Evolutionary conservation across 2,329 filamentous ascomycete species (phyloP).

Genomic region (Dothideomycetidae sp.): DNA sequence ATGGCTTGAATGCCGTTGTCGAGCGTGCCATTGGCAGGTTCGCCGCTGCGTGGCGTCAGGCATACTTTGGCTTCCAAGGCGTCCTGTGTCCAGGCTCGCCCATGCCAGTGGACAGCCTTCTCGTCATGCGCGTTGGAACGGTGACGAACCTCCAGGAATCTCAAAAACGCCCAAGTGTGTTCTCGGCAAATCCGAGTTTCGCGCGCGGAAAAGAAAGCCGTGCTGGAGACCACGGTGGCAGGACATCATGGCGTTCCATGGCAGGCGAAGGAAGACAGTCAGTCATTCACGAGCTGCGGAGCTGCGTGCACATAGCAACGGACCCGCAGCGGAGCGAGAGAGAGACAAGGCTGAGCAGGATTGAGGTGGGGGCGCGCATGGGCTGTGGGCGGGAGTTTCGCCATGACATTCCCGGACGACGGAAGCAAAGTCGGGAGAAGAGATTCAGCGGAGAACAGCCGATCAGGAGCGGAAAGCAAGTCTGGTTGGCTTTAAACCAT

Average conservation of each 20-base stretch:
- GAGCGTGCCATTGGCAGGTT: conserved; percentile 7
- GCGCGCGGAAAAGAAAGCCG: too few relatives aligned
- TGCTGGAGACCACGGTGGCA: too few relatives aligned
- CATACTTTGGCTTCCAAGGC: neutral
- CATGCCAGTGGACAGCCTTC: conserved; percentile 3
- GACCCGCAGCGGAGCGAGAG: neutral
- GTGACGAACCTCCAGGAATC: conserved; percentile 1
- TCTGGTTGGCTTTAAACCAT: neutral
- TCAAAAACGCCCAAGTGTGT: neutral
- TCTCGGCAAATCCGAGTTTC: too few relatives aligned
- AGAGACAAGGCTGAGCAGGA: neutral
- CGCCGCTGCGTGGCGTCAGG: neutral
- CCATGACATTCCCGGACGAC: conserved; percentile 7
- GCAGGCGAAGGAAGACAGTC: too few relatives aligned
- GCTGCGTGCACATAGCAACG: neutral
- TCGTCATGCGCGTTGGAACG: conserved; percentile 7
- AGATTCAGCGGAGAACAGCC: conserved; percentile 9
- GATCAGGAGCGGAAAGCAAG: conserved; percentile 3
- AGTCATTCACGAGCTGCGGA: too few relatives aligned
- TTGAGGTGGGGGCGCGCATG: conserved; percentile 5
- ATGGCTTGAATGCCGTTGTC: conserved; percentile 1
- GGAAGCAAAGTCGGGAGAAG: neutral
- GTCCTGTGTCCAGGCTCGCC: neutral
- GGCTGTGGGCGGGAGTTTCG: conserved; percentile 5
- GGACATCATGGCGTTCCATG: too few relatives aligned